Evolutionary conservation across 345 rosid genomes (phyloP).

Genomic region (Gossypium australe): DNA sequence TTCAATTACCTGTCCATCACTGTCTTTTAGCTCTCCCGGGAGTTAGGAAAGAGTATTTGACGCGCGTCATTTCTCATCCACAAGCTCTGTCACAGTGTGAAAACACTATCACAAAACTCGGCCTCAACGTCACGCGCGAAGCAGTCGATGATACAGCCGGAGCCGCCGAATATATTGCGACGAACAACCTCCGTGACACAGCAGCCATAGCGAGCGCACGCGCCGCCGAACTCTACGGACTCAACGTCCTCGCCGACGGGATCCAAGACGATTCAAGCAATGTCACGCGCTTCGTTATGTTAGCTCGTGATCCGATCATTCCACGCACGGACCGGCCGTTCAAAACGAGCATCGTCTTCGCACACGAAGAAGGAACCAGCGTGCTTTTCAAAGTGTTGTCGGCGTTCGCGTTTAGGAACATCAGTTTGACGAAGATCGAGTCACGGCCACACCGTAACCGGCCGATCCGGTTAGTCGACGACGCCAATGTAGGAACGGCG

Average conservation of each 20-base stretch:
- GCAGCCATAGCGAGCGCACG: constrained; percentile 94
- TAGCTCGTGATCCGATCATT: constrained; percentile 93
- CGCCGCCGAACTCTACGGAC: constrained; percentile 84
- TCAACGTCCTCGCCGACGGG: constrained; percentile 72
- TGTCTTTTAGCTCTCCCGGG: constrained; percentile 93
- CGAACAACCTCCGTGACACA: constrained; percentile 64
- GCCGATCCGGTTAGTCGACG: constrained; percentile 74
- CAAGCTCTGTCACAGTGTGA: constrained; percentile 96
- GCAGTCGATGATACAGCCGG: constrained; percentile 95
- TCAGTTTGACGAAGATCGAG: constrained; percentile 86
- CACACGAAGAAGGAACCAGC: constrained; percentile 92
- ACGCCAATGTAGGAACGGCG: constrained; percentile 67
- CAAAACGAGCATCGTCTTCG: constrained; percentile 96
- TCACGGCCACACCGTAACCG: constrained; percentile 84
- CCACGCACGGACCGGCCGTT: constrained; percentile 93
- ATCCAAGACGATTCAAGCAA: constrained; percentile 87
- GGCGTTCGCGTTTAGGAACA: constrained; percentile 88
- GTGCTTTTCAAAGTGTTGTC: constrained; percentile 86
- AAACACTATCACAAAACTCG: constrained; percentile 67
- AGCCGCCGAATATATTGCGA: constrained; percentile 79
- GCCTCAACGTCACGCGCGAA: constrained; percentile 72
- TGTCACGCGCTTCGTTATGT: constrained; percentile 88
- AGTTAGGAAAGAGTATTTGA: constrained; percentile 60
- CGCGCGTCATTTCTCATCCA: constrained; percentile 94
- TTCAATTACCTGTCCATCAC: constrained; percentile 88